phyloP scores from a whole-genome alignment of 768 basidiomycete genomes.

The Mycena albidolilacea region DNA sequence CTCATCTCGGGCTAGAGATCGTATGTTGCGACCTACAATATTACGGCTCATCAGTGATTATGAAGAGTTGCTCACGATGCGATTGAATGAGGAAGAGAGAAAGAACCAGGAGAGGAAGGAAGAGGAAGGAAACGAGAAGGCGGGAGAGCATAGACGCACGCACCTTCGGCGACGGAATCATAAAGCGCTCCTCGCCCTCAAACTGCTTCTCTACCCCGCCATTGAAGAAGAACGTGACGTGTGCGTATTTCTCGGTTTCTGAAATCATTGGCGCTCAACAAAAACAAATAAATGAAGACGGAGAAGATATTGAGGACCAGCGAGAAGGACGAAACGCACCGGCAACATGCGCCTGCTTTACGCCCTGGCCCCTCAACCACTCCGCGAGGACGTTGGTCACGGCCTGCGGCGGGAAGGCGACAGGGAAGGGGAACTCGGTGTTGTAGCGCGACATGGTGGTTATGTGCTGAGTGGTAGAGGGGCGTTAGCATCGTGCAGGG shows the following conservation, averaged over 20 bases:
- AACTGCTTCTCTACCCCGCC: slow-evolving; percentile 96
- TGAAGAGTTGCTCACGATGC: too few relatives aligned
- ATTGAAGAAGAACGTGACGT: slow-evolving; percentile 98
- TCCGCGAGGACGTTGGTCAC: slow-evolving; percentile 98
- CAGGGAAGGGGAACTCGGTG: slow-evolving; percentile 87
- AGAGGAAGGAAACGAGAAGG: too few relatives aligned
- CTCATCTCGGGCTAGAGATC: slow-evolving; percentile 94
- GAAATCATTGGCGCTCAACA: too few relatives aligned
- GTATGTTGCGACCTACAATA: slow-evolving; percentile 81
- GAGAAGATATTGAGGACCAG: too few relatives aligned
- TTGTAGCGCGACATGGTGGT: slow-evolving; percentile 97
- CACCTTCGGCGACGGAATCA: slow-evolving; percentile 89
- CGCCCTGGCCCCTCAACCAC: slow-evolving; percentile 84
- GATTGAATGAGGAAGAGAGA: too few relatives aligned
- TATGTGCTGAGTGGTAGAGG: slow-evolving; percentile 68
- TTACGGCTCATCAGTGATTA: too few relatives aligned
- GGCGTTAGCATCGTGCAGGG: too few relatives aligned
- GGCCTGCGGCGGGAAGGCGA: slow-evolving; percentile 95
- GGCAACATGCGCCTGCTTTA: slow-evolving; percentile 77
- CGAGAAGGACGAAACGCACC: slow-evolving; percentile 69
- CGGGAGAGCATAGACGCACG: too few relatives aligned
- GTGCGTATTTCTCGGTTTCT: slow-evolving; percentile 87
- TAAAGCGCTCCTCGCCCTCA: slow-evolving; percentile 64
- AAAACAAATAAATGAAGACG: too few relatives aligned
- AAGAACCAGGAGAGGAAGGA: too few relatives aligned